Base-by-base conservation (phyloP, 1,139 yeast species). In the Kluyveromyces sp. region DNA sequence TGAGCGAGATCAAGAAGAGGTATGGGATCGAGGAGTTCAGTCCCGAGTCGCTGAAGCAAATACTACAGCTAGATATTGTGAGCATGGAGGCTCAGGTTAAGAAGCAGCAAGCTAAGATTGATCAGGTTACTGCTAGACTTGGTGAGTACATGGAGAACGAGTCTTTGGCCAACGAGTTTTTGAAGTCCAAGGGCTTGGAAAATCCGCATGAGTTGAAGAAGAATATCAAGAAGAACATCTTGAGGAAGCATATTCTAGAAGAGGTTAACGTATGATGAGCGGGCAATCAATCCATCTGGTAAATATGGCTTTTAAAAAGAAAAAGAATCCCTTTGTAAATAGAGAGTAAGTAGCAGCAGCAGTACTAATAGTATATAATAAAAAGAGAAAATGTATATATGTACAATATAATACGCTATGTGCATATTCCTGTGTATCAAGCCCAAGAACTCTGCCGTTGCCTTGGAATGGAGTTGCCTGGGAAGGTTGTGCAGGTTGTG, bases 21-120 rank as follows among this genome's bases (percentile, higher is more conserved):
- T 79, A 83, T 60, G 76, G 77, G 40, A 76, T 83, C 46, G 66
- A 70, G 41, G 69, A 79, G 48, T 82, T 88, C 81, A 86, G 89
- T 34, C 76, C 72, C 55, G 72, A 57, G 37, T 55, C 60, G 2
- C 48, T 56, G 64, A 71, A 53, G 61, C 68, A 42, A 53, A 60
- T 60, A 45, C 54, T 74, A 37, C 59, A 64, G 33, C 60, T 74
- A 39, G 70, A 74, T 46, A 54, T 78, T 41, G 65, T 67, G 48
- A 53, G 63, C 8, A 59, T 74, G 46, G 71, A 69, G 46, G 54
- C 58, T 2, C 57, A 65, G 39, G 50, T 66, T 8, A 53, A 56
- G 3, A 40, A 53, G 6, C 58, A 67, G 41, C 56, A 53, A 31
- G 49, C 52, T 3, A 50, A 55, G 28, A 70, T 68, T 41, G 65